phyloP scores from a whole-genome alignment of 768 basidiomycete genomes.

The Auriscalpium microsporum region DNA sequence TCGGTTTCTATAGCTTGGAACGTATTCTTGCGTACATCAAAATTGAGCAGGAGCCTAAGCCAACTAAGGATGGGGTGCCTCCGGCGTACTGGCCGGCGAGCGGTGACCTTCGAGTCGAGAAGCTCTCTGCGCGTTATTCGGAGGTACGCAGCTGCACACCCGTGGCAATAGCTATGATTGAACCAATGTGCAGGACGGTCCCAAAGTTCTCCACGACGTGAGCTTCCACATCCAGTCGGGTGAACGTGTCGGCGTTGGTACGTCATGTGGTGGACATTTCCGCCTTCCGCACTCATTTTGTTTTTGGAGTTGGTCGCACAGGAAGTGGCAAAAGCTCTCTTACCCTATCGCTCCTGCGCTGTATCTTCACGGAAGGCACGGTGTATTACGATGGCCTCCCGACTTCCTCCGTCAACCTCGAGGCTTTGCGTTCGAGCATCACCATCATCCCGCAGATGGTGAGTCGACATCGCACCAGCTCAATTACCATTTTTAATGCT shows the following conservation, averaged over 20 bases:
- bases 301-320: constrained; percentile 41
- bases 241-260: constrained; percentile 49
- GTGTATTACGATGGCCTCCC: constrained; percentile 44
- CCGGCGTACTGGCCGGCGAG: constrained; percentile 60
- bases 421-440: constrained; percentile 42
- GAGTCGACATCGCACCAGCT: constrained; percentile 12
- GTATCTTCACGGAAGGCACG: constrained; percentile 45
- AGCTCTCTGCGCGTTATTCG: constrained; percentile 43
- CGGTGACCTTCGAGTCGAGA: constrained; percentile 43
- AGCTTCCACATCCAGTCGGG: constrained; percentile 45
- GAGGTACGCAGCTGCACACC: constrained; percentile 14
- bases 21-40: constrained; percentile 46
- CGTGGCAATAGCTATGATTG: background rate
- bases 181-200: constrained; percentile 32
- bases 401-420: constrained; percentile 40
- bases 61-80: constrained; percentile 34
- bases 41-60: constrained; percentile 45
- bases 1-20: constrained; percentile 30
- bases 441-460: constrained; percentile 56
- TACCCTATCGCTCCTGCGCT: constrained; percentile 45
- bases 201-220: constrained; percentile 46
- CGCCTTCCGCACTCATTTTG: background rate
- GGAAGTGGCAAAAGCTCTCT: constrained; percentile 50
- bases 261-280: constrained; percentile 8
- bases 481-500: background rate